phyloP scores from a whole-genome alignment of 2,329 filamentous ascomycete genomes.

The Epichloe scottii region DNA sequence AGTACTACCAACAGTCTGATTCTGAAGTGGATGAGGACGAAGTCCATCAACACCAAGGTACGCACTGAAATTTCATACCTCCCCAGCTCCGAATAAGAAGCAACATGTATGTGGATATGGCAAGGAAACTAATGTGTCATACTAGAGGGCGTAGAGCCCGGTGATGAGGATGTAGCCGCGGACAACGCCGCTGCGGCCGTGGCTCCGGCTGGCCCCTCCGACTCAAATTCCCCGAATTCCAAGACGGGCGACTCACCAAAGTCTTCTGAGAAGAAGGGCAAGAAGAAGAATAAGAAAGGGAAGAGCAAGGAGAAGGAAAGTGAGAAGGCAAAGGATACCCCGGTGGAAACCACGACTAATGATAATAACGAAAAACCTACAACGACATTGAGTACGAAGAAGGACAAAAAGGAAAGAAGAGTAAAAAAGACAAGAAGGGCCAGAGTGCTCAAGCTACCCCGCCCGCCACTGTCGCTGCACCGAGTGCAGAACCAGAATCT shows the following conservation, averaged over 20 bases:
- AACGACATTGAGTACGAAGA: conserved; percentile 9
- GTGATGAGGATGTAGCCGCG: conserved; percentile 1
- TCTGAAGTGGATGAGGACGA: conserved; percentile 26
- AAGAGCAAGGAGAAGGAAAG: conserved; percentile 10
- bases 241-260: conserved; percentile 7
- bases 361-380: conserved; percentile 6
- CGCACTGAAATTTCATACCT: not conserved
- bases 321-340: conserved; percentile 3
- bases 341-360: conserved; percentile 9
- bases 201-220: not conserved
- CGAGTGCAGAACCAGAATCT: not conserved
- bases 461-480: not conserved
- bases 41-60: conserved; percentile 8
- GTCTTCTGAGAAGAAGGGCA: conserved; percentile 2
- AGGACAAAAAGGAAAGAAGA: conserved; percentile 12
- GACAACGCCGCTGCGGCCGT: not conserved
- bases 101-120: not conserved
- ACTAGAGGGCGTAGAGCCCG: conserved; percentile 1
- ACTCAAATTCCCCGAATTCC: not conserved
- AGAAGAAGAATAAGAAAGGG: conserved; percentile 11
- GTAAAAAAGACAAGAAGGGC: conserved; percentile 14
- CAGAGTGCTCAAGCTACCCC: not conserved
- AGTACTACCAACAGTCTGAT: conserved; percentile 26
- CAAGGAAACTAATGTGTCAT: not conserved
- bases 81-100: not conserved